Conservation (phyloP, 768 basidiomycete species). For the Vishniacozyma victoriae region DNA sequence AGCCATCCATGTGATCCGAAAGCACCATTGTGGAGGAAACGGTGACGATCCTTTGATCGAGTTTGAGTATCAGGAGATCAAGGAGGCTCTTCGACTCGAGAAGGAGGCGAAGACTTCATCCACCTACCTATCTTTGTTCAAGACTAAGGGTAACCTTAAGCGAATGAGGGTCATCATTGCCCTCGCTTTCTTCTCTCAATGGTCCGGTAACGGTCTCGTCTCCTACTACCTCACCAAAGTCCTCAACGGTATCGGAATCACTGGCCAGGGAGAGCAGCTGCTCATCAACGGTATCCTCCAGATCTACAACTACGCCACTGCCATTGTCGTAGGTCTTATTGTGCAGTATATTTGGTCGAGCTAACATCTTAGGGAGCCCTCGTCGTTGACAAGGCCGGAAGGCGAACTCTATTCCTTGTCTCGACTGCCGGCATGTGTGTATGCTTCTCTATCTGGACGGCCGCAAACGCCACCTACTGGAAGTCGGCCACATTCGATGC, state of each 20-base stretch:
- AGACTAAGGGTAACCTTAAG: not conserved
- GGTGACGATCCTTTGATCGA: constrained; percentile 7
- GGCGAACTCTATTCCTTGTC: constrained; percentile 31
- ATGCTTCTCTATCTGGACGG: constrained; percentile 20
- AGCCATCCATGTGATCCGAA: constrained; percentile 5
- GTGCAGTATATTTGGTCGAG: no score
- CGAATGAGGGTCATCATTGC: not conserved
- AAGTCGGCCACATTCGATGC: constrained; percentile 21
- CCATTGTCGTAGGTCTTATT: no score
- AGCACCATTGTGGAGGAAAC: constrained; percentile 8
- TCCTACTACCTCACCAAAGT: constrained; percentile 39
- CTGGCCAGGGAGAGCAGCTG: constrained; percentile 10
- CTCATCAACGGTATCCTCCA: constrained; percentile 29
- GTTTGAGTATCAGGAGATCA: constrained; percentile 13
- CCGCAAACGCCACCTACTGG: constrained; percentile 27
- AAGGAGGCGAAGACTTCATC: constrained; percentile 20
- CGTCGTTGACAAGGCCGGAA: constrained; percentile 19
- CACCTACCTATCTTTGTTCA: not conserved
- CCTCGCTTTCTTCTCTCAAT: constrained; percentile 35
- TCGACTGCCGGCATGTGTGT: constrained; percentile 21
- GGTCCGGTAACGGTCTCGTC: constrained; percentile 47
- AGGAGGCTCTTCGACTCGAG: not conserved
- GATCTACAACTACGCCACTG: constrained; percentile 30
- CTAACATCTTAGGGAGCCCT: no score
- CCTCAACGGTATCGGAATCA: constrained; percentile 40